Evolutionary conservation across 345 rosid species (phyloP).

Genomic region (Nasturtium officinale): DNA sequence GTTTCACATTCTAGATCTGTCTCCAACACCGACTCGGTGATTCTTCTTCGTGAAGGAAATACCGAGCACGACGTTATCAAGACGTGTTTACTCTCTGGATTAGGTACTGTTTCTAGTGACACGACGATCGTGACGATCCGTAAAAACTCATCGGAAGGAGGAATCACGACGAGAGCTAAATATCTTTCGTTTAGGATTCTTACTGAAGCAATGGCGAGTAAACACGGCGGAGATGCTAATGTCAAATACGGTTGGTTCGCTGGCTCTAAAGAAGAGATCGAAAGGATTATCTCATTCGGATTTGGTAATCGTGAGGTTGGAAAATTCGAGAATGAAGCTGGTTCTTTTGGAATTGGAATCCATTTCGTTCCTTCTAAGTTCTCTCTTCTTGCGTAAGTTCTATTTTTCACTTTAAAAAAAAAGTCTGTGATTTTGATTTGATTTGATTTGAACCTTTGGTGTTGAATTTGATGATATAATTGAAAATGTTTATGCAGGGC

Average conservation of each 20-base stretch:
- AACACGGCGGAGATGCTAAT: constrained; percentile 50
- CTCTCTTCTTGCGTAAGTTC: constrained; percentile 45
- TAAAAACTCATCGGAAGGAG: constrained; percentile 35
- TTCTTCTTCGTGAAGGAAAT: constrained; percentile 42
- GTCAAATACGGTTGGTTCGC: constrained; percentile 50
- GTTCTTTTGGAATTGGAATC: constrained; percentile 43
- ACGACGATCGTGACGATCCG: constrained; percentile 46
- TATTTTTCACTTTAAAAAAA: no score
- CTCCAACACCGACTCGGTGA: constrained; percentile 27
- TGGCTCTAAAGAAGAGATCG: constrained; percentile 47
- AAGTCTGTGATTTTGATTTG: no score
- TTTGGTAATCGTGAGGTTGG: constrained; percentile 32
- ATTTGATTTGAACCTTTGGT: not conserved
- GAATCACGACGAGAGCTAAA: constrained; percentile 43
- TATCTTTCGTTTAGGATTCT: constrained; percentile 38
- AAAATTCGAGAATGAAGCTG: not conserved
- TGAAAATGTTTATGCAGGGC: constrained; percentile 26
- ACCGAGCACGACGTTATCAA: constrained; percentile 18
- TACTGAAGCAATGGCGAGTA: constrained; percentile 46
- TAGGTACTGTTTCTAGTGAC: constrained; percentile 37
- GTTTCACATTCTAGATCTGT: not conserved
- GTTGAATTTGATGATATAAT: not conserved
- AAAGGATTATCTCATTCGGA: constrained; percentile 45
- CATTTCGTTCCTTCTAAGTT: constrained; percentile 41
- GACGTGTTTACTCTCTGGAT: constrained; percentile 37